A percentile compares a stretch with the other conserved stretches of the same genome.
These are phyloP conservation scores for Metarhizium guizhouense DNA, from an alignment of 2,329 filamentous ascomycete genomes.

Conservation along the genomic window DNA sequence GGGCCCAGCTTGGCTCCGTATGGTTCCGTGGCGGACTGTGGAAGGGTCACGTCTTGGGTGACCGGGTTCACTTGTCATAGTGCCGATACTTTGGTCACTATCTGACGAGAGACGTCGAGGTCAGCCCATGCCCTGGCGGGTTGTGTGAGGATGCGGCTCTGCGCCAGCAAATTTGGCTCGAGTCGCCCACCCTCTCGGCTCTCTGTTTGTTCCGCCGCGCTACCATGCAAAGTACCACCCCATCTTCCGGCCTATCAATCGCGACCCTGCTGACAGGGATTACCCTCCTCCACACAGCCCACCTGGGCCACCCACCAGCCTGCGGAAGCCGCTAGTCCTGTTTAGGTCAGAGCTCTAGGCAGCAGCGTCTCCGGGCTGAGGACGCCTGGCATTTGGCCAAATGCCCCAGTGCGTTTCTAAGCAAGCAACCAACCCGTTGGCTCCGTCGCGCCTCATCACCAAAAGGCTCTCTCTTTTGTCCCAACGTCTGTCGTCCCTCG, in stretches of 20 bases:
- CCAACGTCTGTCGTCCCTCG: background rate
- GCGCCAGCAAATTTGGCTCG: background rate
- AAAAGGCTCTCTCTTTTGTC: slow-evolving; percentile 1
- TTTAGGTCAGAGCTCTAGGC: slow-evolving; percentile 10
- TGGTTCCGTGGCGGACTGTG: no score
- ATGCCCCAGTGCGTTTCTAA: slow-evolving; percentile 5
- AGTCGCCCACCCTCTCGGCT: background rate
- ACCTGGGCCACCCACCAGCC: slow-evolving; percentile 6
- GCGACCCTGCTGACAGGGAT: slow-evolving; percentile 8
- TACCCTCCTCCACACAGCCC: slow-evolving; percentile 8
- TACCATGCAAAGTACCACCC: background rate
- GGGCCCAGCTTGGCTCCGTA: no score
- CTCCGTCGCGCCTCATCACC: slow-evolving; percentile 2
- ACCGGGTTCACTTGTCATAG: background rate
- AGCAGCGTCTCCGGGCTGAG: slow-evolving; percentile 15
- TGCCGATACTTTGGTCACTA: background rate
- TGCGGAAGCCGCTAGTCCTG: slow-evolving; percentile 8
- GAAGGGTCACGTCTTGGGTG: no score
- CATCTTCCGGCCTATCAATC: background rate
- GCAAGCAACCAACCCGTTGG: background rate
- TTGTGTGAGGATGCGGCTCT: slow-evolving; percentile 2
- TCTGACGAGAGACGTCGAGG: background rate
- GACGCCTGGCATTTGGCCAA: slow-evolving; percentile 2
- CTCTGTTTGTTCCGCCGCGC: background rate
- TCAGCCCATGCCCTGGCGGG: background rate